phyloP scores from a whole-genome alignment of 2,329 filamentous ascomycete species.

The Aspergillus novofumigatus region DNA sequence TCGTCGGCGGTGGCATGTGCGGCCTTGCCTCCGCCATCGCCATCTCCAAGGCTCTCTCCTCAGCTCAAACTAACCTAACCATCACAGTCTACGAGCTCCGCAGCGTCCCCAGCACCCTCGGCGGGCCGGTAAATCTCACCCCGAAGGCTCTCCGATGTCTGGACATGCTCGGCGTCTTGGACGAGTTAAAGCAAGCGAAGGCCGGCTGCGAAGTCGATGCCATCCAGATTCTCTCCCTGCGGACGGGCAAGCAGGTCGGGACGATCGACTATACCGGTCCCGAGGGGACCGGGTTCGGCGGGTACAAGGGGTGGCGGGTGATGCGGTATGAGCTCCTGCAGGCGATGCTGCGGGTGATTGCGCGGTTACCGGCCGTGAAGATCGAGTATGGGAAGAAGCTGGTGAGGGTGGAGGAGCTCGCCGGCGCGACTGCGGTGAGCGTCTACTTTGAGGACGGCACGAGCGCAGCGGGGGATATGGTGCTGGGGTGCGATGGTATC shows the following conservation, averaged over 20 bases:
- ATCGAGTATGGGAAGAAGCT: not conserved
- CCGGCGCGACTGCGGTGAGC: not conserved
- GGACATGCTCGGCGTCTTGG: not conserved
- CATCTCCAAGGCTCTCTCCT: not conserved
- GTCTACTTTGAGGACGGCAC: not conserved
- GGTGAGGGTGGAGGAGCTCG: not conserved
- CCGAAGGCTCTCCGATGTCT: not conserved
- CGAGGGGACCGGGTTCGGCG: not conserved
- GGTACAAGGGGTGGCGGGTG: not conserved
- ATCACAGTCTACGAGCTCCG: not conserved
- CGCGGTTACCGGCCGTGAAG: not conserved
- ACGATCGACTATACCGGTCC: not conserved
- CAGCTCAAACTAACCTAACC: not conserved
- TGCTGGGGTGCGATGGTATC: slow-evolving; percentile 1
- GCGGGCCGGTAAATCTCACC: not conserved
- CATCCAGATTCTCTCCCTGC: not conserved
- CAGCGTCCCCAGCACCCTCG: not conserved
- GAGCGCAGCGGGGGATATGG: not conserved
- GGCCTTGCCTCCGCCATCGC: not conserved
- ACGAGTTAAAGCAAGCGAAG: not conserved
- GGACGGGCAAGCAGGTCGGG: not conserved
- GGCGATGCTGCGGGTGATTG: not conserved
- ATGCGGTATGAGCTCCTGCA: not conserved
- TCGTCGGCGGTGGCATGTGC: not conserved
- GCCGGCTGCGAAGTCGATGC: not conserved